Evolutionary conservation across 2,329 filamentous ascomycete species (phyloP).

Genomic region (Colletotrichum nymphaeae): DNA sequence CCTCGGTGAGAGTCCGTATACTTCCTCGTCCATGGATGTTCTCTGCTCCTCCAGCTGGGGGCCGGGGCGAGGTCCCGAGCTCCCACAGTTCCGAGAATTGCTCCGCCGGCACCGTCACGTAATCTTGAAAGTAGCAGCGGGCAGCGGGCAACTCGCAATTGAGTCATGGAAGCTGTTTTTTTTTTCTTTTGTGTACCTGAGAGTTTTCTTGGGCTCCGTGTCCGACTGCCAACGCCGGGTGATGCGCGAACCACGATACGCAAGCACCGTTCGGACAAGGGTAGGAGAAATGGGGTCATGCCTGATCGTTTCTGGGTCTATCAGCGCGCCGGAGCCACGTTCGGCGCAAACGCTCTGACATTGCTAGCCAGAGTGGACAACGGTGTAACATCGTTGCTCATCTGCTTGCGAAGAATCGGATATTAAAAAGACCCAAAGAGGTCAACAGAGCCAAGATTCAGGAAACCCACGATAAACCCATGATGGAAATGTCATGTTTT

Average conservation of each 20-base stretch:
- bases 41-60: background rate
- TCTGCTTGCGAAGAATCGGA: slow-evolving; percentile 18
- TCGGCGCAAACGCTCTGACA: slow-evolving; percentile 30
- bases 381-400: slow-evolving; percentile 21
- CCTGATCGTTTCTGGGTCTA: slow-evolving; percentile 18
- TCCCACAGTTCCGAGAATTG: background rate
- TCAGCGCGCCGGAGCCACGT: slow-evolving; percentile 9
- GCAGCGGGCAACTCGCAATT: background rate
- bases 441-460: background rate
- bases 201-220: background rate
- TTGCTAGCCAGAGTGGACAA: slow-evolving; percentile 18
- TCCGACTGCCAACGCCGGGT: background rate
- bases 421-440: slow-evolving; percentile 1
- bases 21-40: background rate
- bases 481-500: background rate
- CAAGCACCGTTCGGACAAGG: slow-evolving; percentile 6
- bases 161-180: slow-evolving; percentile 9
- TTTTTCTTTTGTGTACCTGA: background rate
- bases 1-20: background rate
- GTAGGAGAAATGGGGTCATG: slow-evolving; percentile 23
- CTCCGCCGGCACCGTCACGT: background rate
- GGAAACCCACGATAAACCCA: slow-evolving; percentile 5
- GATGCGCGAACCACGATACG: slow-evolving; percentile 12
- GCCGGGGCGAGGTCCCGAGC: background rate
- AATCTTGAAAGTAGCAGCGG: background rate